Evolutionary conservation across 129 eudicot genomes (phyloP).

Genomic region (Sambucus nigra): DNA sequence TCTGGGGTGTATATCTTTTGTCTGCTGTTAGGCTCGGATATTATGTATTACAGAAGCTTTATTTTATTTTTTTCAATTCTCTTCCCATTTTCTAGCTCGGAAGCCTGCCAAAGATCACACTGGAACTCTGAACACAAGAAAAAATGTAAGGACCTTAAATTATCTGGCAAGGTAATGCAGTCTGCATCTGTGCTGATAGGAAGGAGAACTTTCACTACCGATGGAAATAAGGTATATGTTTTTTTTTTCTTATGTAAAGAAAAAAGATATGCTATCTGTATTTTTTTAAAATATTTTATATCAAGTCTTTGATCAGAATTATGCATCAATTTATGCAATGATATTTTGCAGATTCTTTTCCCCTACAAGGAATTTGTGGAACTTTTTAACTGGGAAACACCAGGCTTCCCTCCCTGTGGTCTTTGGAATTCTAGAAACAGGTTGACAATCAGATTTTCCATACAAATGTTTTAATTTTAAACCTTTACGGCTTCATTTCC

Average conservation of each 20-base stretch:
- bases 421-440: conserved; percentile 95
- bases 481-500: too few species aligned
- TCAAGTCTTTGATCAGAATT: background rate
- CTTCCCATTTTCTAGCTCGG: conserved; percentile 46
- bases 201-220: conserved; percentile 21
- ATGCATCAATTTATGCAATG: conserved; percentile 3
- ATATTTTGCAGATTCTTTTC: conserved; percentile 52
- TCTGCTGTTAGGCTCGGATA: too few species aligned
- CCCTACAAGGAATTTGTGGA: conserved; percentile 80
- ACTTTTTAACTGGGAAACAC: conserved; percentile 64
- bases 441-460: conserved; percentile 27
- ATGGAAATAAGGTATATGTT: conserved; percentile 37
- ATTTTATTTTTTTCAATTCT: background rate
- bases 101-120: conserved; percentile 61
- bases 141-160: conserved; percentile 39
- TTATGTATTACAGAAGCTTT: conserved; percentile 2
- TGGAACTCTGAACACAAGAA: conserved; percentile 68
- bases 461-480: background rate
- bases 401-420: conserved; percentile 85
- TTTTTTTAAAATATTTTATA: background rate
- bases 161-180: conserved; percentile 22
- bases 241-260: conserved; percentile 1
- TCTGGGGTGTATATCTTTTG: too few species aligned
- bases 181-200: conserved; percentile 19
- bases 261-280: background rate